Evolutionary conservation across 176 grass and related monocot species (phyloP), one percentile per base, ranked within the genome.

Genomic region (Puya raimondii): DNA sequence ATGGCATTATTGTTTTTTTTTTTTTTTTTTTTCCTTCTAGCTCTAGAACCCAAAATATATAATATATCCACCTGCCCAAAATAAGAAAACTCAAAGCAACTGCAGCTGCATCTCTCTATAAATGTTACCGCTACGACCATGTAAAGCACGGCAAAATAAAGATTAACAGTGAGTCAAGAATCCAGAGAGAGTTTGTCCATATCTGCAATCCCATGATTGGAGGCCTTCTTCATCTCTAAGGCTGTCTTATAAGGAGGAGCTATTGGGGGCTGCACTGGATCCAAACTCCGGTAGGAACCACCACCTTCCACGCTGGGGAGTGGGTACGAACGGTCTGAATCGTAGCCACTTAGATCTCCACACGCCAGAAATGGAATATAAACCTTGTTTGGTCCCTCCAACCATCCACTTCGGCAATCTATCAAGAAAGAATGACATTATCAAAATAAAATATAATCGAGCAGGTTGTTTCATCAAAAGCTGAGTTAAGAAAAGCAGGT

Each of bases 321-420:
- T 3, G 84, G 86, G 68, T 90, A 97, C 4, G 89, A 97, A 5
- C 74, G 83, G 67, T 97, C 93, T 0, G 89, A 90, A 64, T 97
- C 93, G 13, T 92, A 97, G 9, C 89, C 93, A 25, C 83, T 89
- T 16, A 97, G 86, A 58, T 97, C 89, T 0, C 94, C 94, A 5
- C 94, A 93, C 47, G 89, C 89, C 63, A 90, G 68, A 76, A 97
- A 97, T 7, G 94, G 89, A 59, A 93, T 90, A 53, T 84, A 90
- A 15, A 90, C 68, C 74, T 92, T 89, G 86, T 90, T 96, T 72
- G 88, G 79, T 57, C 92, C 92, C 72, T 96, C 88, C 14, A 96
- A 25, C 92, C 88, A 96, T 12, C 92, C 92, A 47, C 94, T 88
- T 74, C 80, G 81, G 71, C 94, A 92, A 69, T 92, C 94, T 92